Conservation (phyloP, 352 stramenopile genomes). For the Pythium phragmitis region DNA sequence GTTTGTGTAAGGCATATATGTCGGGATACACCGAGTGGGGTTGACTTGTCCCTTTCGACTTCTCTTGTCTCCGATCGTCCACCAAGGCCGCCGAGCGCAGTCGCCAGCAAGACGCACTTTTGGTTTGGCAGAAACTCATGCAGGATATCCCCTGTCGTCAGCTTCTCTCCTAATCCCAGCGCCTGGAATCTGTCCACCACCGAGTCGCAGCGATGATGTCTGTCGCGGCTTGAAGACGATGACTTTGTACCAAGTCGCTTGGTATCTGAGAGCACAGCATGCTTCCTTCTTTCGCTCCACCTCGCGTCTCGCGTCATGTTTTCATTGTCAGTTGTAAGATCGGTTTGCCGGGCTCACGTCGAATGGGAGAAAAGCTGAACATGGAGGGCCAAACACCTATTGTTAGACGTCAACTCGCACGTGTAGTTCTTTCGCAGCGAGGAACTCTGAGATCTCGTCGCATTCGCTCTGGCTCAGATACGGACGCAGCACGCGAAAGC, state of each 20-base stretch:
- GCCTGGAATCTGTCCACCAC: constrained; percentile 19
- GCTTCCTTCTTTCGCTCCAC: background rate
- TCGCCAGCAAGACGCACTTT: constrained; percentile 10
- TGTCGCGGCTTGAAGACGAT: background rate
- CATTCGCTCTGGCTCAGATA: constrained; percentile 67
- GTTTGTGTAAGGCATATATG: background rate
- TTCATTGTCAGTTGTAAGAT: background rate
- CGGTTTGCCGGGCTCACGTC: background rate
- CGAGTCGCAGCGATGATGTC: background rate
- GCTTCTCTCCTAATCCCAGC: background rate
- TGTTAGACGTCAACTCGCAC: constrained; percentile 48
- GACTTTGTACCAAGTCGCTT: background rate
- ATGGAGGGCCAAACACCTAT: constrained; percentile 2
- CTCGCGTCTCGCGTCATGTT: background rate
- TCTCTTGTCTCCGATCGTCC: background rate
- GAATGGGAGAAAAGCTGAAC: background rate
- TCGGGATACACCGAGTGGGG: background rate
- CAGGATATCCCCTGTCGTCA: constrained; percentile 14
- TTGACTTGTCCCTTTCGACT: background rate
- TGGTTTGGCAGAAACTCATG: constrained; percentile 26
- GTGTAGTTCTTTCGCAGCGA: constrained; percentile 72
- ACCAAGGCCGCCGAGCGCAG: constrained; percentile 7
- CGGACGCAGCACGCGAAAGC: constrained; percentile 51
- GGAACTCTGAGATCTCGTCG: constrained; percentile 62
- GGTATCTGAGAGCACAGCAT: background rate